Evolutionary conservation across 2,329 filamentous ascomycete species (phyloP).

Genomic region (Stagonosporopsis chrysanthemi): DNA sequence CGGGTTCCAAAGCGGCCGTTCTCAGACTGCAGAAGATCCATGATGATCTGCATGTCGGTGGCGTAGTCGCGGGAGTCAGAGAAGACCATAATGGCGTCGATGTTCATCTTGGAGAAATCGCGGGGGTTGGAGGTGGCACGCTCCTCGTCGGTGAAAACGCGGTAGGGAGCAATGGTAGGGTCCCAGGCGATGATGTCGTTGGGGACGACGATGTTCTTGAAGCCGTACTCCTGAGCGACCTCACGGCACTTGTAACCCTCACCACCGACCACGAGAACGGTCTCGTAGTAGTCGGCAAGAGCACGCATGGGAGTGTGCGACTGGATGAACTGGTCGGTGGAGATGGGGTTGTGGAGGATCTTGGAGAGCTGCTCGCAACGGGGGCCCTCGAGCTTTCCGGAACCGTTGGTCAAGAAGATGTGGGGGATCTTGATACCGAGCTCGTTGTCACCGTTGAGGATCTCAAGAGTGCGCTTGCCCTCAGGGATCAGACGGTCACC

Average conservation of each 20-base stretch:
- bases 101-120: conserved; percentile 75
- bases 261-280: conserved; percentile 77
- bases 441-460: conserved; percentile 78
- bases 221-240: conserved; percentile 76
- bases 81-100: conserved; percentile 78
- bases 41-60: conserved; percentile 78
- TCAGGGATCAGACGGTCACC: conserved; percentile 74
- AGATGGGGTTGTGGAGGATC: conserved; percentile 71
- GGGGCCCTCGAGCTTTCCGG: conserved; percentile 72
- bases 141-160: conserved; percentile 72
- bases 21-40: conserved; percentile 73
- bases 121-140: conserved; percentile 71
- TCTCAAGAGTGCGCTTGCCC: conserved; percentile 70
- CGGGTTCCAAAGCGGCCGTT: conserved; percentile 71
- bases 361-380: conserved; percentile 72
- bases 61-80: conserved; percentile 77
- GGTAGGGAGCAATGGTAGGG: conserved; percentile 72
- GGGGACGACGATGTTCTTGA: conserved; percentile 75
- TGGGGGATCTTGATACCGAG: conserved; percentile 79
- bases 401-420: conserved; percentile 79
- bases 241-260: conserved; percentile 78
- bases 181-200: conserved; percentile 78
- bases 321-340: conserved; percentile 78
- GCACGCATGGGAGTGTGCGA: conserved; percentile 80
- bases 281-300: conserved; percentile 77